phyloP scores from a whole-genome alignment of 768 basidiomycete species.

The Termitomyces sp. region DNA sequence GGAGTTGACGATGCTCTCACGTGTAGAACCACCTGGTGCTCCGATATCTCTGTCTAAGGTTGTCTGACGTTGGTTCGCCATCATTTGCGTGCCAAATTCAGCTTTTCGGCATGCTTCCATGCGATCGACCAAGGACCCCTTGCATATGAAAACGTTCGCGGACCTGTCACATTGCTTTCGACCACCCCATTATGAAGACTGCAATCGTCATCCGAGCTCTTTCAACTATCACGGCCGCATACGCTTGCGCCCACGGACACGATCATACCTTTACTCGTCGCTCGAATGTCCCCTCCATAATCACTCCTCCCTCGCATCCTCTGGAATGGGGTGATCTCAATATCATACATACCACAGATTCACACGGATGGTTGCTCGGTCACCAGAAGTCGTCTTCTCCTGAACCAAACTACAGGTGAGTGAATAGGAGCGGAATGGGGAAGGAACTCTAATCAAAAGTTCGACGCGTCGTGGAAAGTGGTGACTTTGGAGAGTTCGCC shows the following conservation, averaged over 20 bases:
- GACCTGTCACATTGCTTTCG: neutral
- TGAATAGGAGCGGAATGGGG: too few species aligned
- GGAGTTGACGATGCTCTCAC: neutral
- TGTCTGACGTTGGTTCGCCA: neutral
- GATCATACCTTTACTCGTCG: constrained; percentile 23
- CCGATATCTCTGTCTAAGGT: too few species aligned
- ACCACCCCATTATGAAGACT: neutral
- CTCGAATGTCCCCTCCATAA: constrained; percentile 29
- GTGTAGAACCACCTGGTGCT: neutral
- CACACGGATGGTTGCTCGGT: constrained; percentile 66
- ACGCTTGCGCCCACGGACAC: neutral
- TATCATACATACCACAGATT: constrained; percentile 83
- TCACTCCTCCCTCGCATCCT: constrained; percentile 55
- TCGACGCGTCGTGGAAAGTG: constrained; percentile 20
- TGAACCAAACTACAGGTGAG: constrained; percentile 69
- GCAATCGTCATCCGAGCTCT: neutral
- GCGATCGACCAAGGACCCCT: neutral
- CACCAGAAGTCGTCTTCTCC: constrained; percentile 72
- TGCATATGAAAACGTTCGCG: neutral
- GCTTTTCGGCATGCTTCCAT: neutral
- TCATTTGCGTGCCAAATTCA: neutral
- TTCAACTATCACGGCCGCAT: neutral
- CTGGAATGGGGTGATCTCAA: constrained; percentile 90
- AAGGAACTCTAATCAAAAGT: neutral
- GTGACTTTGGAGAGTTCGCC: constrained; percentile 75